Evolutionary conservation across 768 basidiomycete genomes (phyloP), one percentile per base, ranked within the genome.

Genomic region (Paxillus ammoniavirescens): DNA sequence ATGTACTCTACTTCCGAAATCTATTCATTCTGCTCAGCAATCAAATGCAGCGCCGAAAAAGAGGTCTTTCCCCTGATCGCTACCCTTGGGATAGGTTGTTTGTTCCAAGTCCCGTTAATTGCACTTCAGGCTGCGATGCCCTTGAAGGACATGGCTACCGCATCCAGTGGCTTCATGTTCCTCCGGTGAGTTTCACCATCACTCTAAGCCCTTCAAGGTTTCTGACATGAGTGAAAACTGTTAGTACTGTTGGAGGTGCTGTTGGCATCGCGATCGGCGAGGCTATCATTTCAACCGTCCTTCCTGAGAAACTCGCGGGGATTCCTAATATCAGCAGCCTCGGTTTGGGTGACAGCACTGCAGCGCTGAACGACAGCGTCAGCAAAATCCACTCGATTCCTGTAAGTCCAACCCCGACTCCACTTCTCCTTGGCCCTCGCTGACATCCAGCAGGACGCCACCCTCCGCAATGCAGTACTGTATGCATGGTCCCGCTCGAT

Each of bases 91-190:
- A 62, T 82, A 13, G 89, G 89, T 2, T 79, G 75, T 57, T 66
- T 91, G 47, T 88, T 88, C 74, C 82, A 84, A 73, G 63, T 73
- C 5, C 89, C 89, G 0, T 69, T 91, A 7, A 82, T 91, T 48
- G 87, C 78, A 14, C 70, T 93, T 14, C 91, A 93, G 70, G 89
- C 90, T 1, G 86, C 91, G 1, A 94, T 94, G 91, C 92, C 92
- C 0, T 62, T 90, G 14, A 85, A 83, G 60, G 89, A 93, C 58
- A 91, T 93, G 89, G 89, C 91, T 2, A 91, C 91, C 2, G 83
- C 82, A 49, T 91, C 91, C 0, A 74, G 80, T 1, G 82, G 83
- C 0, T 87, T 86, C 62, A 80, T 81, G 18, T 86, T 93, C 63
- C 72, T 93, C 58, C 78, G 87, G 82, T 84, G 64, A 30, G 70